Conservation (phyloP, 2,329 filamentous ascomycete species). For the Fusarium sp. region DNA sequence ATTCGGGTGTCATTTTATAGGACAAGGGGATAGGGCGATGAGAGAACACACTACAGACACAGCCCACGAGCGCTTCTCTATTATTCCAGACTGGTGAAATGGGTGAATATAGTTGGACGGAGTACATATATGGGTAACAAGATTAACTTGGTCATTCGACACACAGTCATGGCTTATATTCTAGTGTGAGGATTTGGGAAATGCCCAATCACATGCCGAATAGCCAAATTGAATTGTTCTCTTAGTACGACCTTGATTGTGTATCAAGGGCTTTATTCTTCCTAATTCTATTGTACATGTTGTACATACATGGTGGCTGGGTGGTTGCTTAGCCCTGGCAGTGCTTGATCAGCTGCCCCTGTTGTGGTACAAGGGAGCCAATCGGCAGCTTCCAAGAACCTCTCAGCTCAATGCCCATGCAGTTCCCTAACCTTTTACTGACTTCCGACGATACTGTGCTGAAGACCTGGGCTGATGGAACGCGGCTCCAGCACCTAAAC, state of each 20-base stretch:
- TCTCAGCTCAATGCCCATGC: background rate
- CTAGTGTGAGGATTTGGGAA: background rate
- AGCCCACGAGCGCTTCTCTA: slow-evolving; percentile 63
- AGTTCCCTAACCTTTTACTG: background rate
- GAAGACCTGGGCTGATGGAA: background rate
- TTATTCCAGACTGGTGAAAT: slow-evolving; percentile 51
- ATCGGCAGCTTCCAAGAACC: background rate
- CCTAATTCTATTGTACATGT: background rate
- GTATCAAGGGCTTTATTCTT: background rate
- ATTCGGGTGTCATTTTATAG: slow-evolving; percentile 70
- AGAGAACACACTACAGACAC: slow-evolving; percentile 70
- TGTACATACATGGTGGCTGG: background rate
- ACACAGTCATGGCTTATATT: background rate
- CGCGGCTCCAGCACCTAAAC: background rate
- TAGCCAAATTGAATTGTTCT: background rate
- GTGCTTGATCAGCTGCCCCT: background rate
- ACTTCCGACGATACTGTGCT: background rate
- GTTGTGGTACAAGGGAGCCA: background rate
- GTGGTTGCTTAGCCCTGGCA: background rate
- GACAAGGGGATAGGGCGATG: slow-evolving; percentile 72
- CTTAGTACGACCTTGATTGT: background rate
- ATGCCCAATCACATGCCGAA: background rate
- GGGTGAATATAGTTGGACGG: background rate
- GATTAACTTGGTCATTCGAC: background rate
- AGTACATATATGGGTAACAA: background rate